Evolutionary conservation across 306 rosid genomes (phyloP), one percentile per base, ranked within the genome.

Genomic region (Boehmeria nivea): DNA sequence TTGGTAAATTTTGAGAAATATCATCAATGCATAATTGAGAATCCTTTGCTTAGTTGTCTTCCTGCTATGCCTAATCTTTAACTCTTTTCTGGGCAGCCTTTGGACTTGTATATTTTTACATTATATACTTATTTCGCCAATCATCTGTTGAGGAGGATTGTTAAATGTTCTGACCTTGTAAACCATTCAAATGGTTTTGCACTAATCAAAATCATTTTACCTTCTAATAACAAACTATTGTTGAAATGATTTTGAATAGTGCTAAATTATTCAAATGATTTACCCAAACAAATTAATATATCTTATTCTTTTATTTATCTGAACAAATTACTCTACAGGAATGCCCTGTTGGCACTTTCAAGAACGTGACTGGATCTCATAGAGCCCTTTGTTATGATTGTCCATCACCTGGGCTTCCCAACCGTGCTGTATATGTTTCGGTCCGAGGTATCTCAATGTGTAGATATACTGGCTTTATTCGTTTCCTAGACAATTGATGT

Each of bases 281-380:
- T n/a, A n/a, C n/a, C n/a, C n/a, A n/a, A n/a, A n/a, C n/a, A n/a
- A n/a, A n/a, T n/a, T n/a, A n/a, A n/a, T n/a, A n/a, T n/a, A n/a
- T n/a, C n/a, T n/a, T n/a, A n/a, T n/a, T n/a, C n/a, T 37, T 31
- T 55, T 19, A 39, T 33, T 38, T 51, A 25, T 21, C 51, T 13
- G 46, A 60, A n/a, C n/a, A n/a, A n/a, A 54, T 69, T 63, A 21
- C 57, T 26, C 57, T 78, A 64, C 83, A 90, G 97, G 97, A 90
- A 74, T 90, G 95, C 79, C 95, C 95, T 58, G 81, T 90, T 63
- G 97, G 97, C 53, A 86, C 95, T 44, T 83, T 69, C 48, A 90
- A 90, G 89, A 86, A 81, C 58, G 80, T 62, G 53, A 83, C 71
- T 63, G 97, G 97, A 65, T 86, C 95, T 78, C 84, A 80, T 54